Conservation (phyloP, 495 filamentous ascomycete species). For the Aspergillus indologenus region DNA sequence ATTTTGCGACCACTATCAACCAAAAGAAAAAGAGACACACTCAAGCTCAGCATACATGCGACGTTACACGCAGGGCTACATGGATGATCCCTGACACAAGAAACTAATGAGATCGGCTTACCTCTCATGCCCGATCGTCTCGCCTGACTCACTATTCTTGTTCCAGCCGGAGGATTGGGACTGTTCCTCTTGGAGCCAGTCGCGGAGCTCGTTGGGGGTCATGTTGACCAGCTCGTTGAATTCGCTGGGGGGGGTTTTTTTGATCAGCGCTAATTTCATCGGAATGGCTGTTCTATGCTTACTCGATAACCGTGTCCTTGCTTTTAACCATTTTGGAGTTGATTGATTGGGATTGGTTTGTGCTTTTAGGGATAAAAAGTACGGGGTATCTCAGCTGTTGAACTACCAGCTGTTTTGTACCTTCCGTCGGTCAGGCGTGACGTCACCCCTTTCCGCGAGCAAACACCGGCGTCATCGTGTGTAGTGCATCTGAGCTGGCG, state of each 20-base stretch:
- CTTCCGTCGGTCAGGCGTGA: neutral
- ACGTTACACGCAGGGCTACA: neutral
- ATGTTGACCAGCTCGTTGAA: constrained; percentile 72
- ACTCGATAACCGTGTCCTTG: constrained; percentile 55
- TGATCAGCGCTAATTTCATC: constrained; percentile 15
- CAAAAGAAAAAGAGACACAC: neutral
- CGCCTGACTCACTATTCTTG: constrained; percentile 56
- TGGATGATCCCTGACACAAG: neutral
- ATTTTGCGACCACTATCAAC: constrained; percentile 56
- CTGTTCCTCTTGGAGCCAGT: constrained; percentile 56
- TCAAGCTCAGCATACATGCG: neutral
- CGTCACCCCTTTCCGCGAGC: neutral
- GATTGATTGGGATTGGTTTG: neutral
- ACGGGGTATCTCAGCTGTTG: no score
- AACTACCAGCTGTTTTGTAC: neutral
- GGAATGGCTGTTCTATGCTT: constrained; percentile 14
- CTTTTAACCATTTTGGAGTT: constrained; percentile 55
- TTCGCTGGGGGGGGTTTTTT: constrained; percentile 41
- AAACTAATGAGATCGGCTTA: constrained; percentile 15
- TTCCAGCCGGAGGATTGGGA: constrained; percentile 56
- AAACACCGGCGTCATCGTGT: neutral
- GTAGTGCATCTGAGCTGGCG: neutral
- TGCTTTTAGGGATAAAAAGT: neutral
- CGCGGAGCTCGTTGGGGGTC: constrained; percentile 55
- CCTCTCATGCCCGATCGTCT: constrained; percentile 66